A percentile compares a stretch with the other conserved stretches of the same genome.
Evolutionary conservation across 139 green algal species (phyloP).

Genomic region (Tetraselmis chui): DNA sequence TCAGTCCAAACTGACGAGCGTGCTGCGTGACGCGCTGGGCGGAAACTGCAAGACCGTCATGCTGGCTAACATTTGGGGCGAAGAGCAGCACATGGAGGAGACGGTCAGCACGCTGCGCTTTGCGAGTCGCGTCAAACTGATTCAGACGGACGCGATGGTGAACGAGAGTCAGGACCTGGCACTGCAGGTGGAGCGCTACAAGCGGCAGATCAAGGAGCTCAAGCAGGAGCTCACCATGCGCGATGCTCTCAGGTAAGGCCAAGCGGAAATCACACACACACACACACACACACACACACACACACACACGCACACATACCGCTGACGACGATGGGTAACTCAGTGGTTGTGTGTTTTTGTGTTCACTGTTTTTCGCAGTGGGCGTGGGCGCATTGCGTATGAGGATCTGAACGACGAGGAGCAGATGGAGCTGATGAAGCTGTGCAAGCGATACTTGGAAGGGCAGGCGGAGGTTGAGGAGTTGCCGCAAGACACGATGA

Average conservation of each 20-base stretch:
- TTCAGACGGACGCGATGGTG: constrained; percentile 49
- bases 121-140: constrained; percentile 34
- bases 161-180: constrained; percentile 64
- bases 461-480: constrained; percentile 44
- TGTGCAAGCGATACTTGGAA: constrained; percentile 21
- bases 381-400: constrained; percentile 48
- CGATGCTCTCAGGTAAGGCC: constrained; percentile 52
- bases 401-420: constrained; percentile 56
- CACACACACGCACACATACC: too few species aligned
- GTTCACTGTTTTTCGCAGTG: constrained; percentile 17
- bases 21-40: constrained; percentile 66
- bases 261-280: neutral
- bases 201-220: constrained; percentile 72
- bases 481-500: constrained; percentile 52
- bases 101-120: constrained; percentile 70
- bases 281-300: neutral
- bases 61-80: constrained; percentile 68
- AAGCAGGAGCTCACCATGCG: constrained; percentile 79
- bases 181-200: constrained; percentile 49
- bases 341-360: too few species aligned
- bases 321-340: too few species aligned
- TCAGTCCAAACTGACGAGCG: constrained; percentile 67
- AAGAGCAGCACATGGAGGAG: constrained; percentile 61
- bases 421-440: constrained; percentile 42
- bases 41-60: constrained; percentile 76